These are phyloP conservation scores for Lasiodiplodia theobromae DNA, from an alignment of 2,329 filamentous ascomycete genomes.

Conservation along the genomic window DNA sequence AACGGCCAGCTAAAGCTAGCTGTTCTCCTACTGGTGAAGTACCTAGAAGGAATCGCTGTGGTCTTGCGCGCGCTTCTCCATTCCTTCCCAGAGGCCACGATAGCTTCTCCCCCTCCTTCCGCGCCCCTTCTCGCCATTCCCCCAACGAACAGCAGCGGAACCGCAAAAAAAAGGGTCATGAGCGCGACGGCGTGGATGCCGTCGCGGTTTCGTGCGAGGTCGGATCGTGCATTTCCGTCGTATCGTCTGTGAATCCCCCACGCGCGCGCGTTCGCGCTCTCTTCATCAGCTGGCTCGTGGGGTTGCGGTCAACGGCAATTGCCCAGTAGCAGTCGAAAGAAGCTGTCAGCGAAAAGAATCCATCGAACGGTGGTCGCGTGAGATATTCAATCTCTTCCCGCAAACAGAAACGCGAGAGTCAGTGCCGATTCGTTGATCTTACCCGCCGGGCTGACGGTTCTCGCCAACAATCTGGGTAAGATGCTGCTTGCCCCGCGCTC, in stretches of 20 bases:
- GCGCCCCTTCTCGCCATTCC: no score
- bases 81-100: neutral
- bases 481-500: no score
- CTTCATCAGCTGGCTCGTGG: no score
- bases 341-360: neutral
- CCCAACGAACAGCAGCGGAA: neutral
- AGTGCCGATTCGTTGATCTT: no score
- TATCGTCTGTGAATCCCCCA: neutral
- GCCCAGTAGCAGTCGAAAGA: neutral
- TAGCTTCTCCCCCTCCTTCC: neutral
- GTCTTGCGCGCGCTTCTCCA: neutral
- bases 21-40: no score
- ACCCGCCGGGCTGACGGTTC: no score
- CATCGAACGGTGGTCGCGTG: conserved; percentile 17
- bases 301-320: neutral
- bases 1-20: neutral
- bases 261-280: neutral
- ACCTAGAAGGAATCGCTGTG: neutral
- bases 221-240: neutral
- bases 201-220: neutral
- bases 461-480: no score
- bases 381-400: neutral
- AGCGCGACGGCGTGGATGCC: neutral
- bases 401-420: neutral
- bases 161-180: neutral